phyloP scores from a whole-genome alignment of 768 basidiomycete species.

The Crassisporium funariophilum region DNA sequence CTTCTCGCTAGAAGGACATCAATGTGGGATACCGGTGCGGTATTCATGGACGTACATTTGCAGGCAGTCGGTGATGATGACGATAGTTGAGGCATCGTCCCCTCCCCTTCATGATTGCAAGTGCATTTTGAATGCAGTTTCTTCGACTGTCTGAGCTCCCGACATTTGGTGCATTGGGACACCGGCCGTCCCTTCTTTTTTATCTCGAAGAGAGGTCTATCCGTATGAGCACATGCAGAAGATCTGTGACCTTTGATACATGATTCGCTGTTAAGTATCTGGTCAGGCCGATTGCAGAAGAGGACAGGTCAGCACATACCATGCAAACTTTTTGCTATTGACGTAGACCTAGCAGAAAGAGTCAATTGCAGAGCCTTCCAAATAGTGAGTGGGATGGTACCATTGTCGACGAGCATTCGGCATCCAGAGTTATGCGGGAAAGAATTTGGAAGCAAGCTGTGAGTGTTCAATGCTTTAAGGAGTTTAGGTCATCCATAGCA shows the following conservation, averaged over 20 bases:
- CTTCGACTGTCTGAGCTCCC: slow-evolving; percentile 78
- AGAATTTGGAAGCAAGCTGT: slow-evolving; percentile 1
- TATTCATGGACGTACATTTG: slow-evolving; percentile 48
- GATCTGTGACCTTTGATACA: slow-evolving; percentile 96
- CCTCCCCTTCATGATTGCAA: slow-evolving; percentile 50
- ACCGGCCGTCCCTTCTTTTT: slow-evolving; percentile 93
- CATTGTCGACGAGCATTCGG: slow-evolving; percentile 15
- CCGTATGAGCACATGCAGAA: slow-evolving; percentile 82
- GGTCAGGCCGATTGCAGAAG: slow-evolving; percentile 5
- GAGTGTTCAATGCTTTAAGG: slow-evolving; percentile 8
- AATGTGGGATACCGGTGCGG: too few species aligned
- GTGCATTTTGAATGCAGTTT: slow-evolving; percentile 83
- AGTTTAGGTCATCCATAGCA: neutral
- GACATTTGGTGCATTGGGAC: slow-evolving; percentile 86
- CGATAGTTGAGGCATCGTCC: slow-evolving; percentile 31
- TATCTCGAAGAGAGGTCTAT: slow-evolving; percentile 89
- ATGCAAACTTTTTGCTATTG: slow-evolving; percentile 76
- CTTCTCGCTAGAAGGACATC: slow-evolving; percentile 65
- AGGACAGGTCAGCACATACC: slow-evolving; percentile 45
- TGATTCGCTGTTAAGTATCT: slow-evolving; percentile 59
- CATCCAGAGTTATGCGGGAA: slow-evolving; percentile 2
- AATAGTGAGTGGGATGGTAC: slow-evolving; percentile 4
- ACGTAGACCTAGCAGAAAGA: slow-evolving; percentile 58
- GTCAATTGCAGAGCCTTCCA: neutral
- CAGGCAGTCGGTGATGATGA: slow-evolving; percentile 36